Conservation (phyloP, 352 stramenopile genomes). For the Globisporangium spiculum region DNA sequence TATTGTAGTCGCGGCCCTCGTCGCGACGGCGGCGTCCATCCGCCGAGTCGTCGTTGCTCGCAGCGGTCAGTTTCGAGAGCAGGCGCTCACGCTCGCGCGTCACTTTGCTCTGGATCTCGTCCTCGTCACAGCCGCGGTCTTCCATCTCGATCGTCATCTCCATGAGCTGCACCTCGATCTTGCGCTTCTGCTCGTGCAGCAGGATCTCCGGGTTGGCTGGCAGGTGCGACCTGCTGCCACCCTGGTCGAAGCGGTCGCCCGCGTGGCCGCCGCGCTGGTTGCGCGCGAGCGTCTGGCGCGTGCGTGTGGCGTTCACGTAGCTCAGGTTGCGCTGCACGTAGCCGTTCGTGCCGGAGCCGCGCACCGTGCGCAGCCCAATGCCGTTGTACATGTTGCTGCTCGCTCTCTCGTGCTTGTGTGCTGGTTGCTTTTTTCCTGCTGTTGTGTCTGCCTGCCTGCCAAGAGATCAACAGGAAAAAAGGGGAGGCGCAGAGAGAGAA, state of each 20-base stretch:
- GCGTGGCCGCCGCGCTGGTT: constrained; percentile 30
- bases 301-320: constrained; percentile 67
- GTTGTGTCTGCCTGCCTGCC: background rate
- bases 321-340: constrained; percentile 87
- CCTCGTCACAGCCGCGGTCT: constrained; percentile 55
- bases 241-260: constrained; percentile 1
- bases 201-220: constrained; percentile 75
- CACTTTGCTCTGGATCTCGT: constrained; percentile 72
- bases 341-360: constrained; percentile 86
- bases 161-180: constrained; percentile 77
- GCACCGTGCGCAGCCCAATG: constrained; percentile 80
- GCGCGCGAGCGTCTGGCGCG: constrained; percentile 54
- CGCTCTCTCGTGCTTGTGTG: background rate
- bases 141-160: constrained; percentile 81
- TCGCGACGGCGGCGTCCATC: background rate
- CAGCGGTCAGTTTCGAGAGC: constrained; percentile 28
- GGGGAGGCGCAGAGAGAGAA: background rate
- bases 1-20: constrained; percentile 13
- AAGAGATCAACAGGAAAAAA: background rate
- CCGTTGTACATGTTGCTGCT: constrained; percentile 81
- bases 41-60: background rate
- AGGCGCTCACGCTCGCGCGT: constrained; percentile 53
- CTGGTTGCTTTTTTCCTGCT: background rate
- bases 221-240: constrained; percentile 17
- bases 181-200: constrained; percentile 75